Percentiles rank a stretch among this genome's conserved stretches.
Evolutionary conservation across 2,329 filamentous ascomycete species (phyloP).

Genomic region (Fusarium goolgardi): DNA sequence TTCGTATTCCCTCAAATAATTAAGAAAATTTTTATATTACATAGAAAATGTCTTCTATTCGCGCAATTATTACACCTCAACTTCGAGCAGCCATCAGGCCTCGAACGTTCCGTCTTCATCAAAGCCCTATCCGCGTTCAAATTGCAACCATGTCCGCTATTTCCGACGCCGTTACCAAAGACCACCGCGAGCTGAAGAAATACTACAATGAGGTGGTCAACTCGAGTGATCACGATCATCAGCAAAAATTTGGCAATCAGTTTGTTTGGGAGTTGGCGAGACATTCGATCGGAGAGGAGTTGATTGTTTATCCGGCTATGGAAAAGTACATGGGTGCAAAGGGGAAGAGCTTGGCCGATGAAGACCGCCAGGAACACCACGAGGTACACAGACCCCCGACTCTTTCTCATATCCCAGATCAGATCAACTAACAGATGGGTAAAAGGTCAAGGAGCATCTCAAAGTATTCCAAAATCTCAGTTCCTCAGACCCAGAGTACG

Average conservation of each 20-base stretch:
- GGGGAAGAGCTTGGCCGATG: slow-evolving; percentile 58
- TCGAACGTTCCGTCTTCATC: background rate
- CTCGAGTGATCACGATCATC: slow-evolving; percentile 52
- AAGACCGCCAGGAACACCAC: slow-evolving; percentile 61
- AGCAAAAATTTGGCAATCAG: slow-evolving; percentile 58
- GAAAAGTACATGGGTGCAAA: slow-evolving; percentile 59
- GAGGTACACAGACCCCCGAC: slow-evolving; percentile 46
- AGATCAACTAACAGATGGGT: background rate
- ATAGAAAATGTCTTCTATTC: slow-evolving; percentile 13
- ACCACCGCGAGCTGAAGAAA: slow-evolving; percentile 49
- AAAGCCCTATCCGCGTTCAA: background rate
- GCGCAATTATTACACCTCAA: background rate
- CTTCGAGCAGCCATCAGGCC: background rate
- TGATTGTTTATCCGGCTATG: slow-evolving; percentile 66
- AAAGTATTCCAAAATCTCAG: slow-evolving; percentile 61
- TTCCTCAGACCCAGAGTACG: slow-evolving; percentile 55
- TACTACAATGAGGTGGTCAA: slow-evolving; percentile 58
- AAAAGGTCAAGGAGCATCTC: slow-evolving; percentile 63
- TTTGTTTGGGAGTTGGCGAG: slow-evolving; percentile 63
- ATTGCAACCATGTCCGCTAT: slow-evolving; percentile 19
- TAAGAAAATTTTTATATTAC: background rate
- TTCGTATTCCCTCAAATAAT: background rate
- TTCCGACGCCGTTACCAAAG: slow-evolving; percentile 45
- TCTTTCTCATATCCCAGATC: background rate
- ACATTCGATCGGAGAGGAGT: slow-evolving; percentile 61